Percentiles rank a stretch among this genome's conserved stretches.
Conservation (phyloP, 371 early-diverging fungal species). For the Lichtheimia ornata region DNA sequence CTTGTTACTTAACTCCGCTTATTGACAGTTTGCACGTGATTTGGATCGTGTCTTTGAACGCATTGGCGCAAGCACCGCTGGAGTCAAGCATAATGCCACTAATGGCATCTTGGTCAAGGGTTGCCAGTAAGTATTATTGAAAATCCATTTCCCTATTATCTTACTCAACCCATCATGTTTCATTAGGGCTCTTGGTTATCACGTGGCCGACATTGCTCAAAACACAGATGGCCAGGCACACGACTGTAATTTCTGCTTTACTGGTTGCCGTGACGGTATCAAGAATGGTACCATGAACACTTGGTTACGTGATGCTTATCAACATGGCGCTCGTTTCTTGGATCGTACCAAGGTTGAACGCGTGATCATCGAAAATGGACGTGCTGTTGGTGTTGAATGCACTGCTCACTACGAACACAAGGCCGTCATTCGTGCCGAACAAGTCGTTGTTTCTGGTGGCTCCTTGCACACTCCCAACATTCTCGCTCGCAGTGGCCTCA, state of each 20-base stretch:
- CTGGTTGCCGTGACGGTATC: slow-evolving; percentile 73
- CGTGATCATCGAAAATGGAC: slow-evolving; percentile 54
- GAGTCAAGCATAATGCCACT: slow-evolving; percentile 62
- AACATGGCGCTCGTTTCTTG: slow-evolving; percentile 64
- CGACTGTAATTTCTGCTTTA: slow-evolving; percentile 67
- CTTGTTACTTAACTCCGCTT: not conserved
- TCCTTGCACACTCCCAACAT: slow-evolving; percentile 71
- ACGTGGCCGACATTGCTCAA: slow-evolving; percentile 61
- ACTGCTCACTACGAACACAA: slow-evolving; percentile 23
- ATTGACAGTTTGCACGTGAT: slow-evolving; percentile 28
- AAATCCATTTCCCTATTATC: not conserved
- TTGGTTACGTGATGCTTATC: slow-evolving; percentile 69
- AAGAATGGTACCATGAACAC: slow-evolving; percentile 72
- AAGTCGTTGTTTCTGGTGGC: slow-evolving; percentile 69
- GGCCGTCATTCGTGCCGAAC: slow-evolving; percentile 48
- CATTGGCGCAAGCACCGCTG: slow-evolving; percentile 54
- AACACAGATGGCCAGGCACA: slow-evolving; percentile 64
- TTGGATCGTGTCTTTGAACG: slow-evolving; percentile 60
- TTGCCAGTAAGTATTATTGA: slow-evolving; percentile 39
- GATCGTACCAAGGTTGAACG: slow-evolving; percentile 56
- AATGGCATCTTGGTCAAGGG: slow-evolving; percentile 67
- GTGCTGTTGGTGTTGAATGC: slow-evolving; percentile 53
- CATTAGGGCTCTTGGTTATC: slow-evolving; percentile 62
- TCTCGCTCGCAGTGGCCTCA: slow-evolving; percentile 65
- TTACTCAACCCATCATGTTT: not conserved